Evolutionary conservation across 768 basidiomycete species (phyloP).

Genomic region (Trametes coccinea): DNA sequence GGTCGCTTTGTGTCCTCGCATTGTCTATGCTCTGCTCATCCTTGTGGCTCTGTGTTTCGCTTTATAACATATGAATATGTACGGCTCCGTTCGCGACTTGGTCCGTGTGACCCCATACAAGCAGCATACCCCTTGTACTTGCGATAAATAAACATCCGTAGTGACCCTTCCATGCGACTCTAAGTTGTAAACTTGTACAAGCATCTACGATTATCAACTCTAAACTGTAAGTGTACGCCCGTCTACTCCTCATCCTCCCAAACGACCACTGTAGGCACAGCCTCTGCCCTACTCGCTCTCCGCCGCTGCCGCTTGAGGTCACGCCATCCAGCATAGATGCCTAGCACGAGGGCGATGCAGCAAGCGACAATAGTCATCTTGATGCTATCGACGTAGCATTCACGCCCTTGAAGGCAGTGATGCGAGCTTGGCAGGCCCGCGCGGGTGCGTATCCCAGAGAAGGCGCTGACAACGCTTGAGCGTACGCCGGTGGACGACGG

Average conservation of each 20-base stretch:
- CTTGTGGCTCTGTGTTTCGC: too few species aligned
- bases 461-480: not conserved
- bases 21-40: too few species aligned
- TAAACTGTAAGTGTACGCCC: not conserved
- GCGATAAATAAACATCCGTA: not conserved
- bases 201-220: not conserved
- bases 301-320: slow-evolving; percentile 34
- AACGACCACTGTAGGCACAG: slow-evolving; percentile 18
- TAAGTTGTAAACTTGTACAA: not conserved
- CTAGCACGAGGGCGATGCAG: slow-evolving; percentile 45
- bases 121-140: too few species aligned
- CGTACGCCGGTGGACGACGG: not conserved
- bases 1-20: too few species aligned
- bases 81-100: too few species aligned
- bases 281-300: slow-evolving; percentile 7
- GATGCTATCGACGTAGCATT: slow-evolving; percentile 62
- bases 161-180: not conserved
- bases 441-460: slow-evolving; percentile 1
- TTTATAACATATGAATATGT: too few species aligned
- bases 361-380: slow-evolving; percentile 51
- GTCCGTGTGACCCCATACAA: too few species aligned
- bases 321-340: slow-evolving; percentile 52
- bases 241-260: slow-evolving; percentile 27
- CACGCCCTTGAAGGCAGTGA: slow-evolving; percentile 56
- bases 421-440: slow-evolving; percentile 33